Evolutionary conservation across 1,284 basidiomycete species (phyloP).

Genomic region (Ceratobasidium theobromae): DNA sequence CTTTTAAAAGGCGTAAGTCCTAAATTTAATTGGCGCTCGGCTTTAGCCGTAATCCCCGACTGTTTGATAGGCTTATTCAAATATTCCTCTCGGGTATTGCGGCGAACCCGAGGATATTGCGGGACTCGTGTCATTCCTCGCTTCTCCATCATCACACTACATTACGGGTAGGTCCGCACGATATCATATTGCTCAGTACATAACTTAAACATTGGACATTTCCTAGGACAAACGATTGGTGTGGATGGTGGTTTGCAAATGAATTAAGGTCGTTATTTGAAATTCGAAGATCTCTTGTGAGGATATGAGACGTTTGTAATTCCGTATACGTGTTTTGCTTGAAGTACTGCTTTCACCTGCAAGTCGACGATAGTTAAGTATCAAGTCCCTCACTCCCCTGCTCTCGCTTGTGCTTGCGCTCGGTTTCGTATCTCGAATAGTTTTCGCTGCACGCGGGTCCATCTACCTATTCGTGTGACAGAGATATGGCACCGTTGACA

Average conservation of each 20-base stretch:
- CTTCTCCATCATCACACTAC: constrained; percentile 37
- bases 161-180: constrained; percentile 41
- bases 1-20: constrained; percentile 32
- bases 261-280: too few species aligned
- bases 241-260: constrained; percentile 24
- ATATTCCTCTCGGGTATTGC: constrained; percentile 32
- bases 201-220: background rate
- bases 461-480: too few species aligned
- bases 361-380: too few species aligned
- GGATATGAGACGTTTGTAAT: too few species aligned
- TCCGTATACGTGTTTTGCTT: too few species aligned
- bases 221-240: constrained; percentile 21
- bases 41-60: background rate
- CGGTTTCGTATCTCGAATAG: too few species aligned
- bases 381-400: too few species aligned
- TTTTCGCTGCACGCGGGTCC: too few species aligned
- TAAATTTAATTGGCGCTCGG: background rate
- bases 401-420: too few species aligned
- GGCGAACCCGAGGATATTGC: constrained; percentile 40
- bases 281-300: too few species aligned
- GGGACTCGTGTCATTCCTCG: constrained; percentile 39
- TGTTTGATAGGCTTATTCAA: constrained; percentile 1
- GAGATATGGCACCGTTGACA: too few species aligned
- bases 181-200: constrained; percentile 38
- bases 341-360: too few species aligned